phyloP scores from a whole-genome alignment of 2,329 filamentous ascomycete species.

The Trichoderma aggressivum region DNA sequence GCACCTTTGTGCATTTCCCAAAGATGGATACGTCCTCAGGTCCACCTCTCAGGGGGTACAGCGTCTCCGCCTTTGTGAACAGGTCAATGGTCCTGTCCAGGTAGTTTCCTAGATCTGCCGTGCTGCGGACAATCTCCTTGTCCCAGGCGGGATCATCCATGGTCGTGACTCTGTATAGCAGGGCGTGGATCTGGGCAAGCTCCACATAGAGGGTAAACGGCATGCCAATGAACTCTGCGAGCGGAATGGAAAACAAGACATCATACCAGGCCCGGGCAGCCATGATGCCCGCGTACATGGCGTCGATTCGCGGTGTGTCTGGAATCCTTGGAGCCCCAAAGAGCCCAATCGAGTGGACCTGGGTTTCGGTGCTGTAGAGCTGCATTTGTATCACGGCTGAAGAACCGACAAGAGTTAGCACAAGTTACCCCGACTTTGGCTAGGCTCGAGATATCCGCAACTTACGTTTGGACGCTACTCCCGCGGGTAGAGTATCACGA shows the following conservation, averaged over 20 bases:
- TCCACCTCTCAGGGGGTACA: slow-evolving; percentile 30
- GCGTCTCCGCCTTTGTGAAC: slow-evolving; percentile 28
- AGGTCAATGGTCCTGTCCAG: slow-evolving; percentile 35
- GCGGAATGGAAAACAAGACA: slow-evolving; percentile 33
- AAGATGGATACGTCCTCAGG: slow-evolving; percentile 32
- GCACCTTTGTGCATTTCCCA: slow-evolving; percentile 34
- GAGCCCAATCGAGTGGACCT: slow-evolving; percentile 33
- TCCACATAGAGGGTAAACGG: slow-evolving; percentile 36
- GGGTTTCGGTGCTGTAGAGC: slow-evolving; percentile 30
- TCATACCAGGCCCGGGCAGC: slow-evolving; percentile 37
- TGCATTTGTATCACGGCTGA: slow-evolving; percentile 33
- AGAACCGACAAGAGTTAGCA: not conserved
- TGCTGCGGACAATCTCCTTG: slow-evolving; percentile 34
- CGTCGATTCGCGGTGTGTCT: slow-evolving; percentile 31
- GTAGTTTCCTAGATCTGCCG: slow-evolving; percentile 35
- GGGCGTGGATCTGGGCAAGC: slow-evolving; percentile 36
- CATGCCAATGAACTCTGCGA: slow-evolving; percentile 30
- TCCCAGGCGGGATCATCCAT: slow-evolving; percentile 42
- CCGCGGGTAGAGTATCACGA: slow-evolving; percentile 25
- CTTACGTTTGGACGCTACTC: slow-evolving; percentile 30
- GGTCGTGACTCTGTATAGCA: slow-evolving; percentile 39
- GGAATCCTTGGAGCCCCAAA: slow-evolving; percentile 32
- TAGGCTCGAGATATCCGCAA: not conserved
- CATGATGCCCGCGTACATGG: slow-evolving; percentile 37
- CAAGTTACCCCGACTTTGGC: not conserved